Base-by-base conservation (phyloP, 768 basidiomycete species). In the Naematelia encephala region DNA sequence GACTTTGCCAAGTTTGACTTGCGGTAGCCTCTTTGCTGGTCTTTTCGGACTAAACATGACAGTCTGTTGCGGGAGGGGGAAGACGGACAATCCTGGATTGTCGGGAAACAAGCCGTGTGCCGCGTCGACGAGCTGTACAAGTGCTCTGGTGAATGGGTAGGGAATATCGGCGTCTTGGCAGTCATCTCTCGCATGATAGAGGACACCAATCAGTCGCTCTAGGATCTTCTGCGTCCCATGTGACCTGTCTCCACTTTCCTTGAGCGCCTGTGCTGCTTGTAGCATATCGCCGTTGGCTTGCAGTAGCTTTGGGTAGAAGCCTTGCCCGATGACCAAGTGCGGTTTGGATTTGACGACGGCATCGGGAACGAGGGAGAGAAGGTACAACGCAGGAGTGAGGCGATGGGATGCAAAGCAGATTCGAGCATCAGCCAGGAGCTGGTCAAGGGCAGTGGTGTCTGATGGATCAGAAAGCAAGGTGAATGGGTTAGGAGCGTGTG, bases 1-100 rank as follows among this genome's bases (percentile, higher is more conserved):
- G 65, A 84, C 82, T 3, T 19, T 4, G 13, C 22, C 27, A 12
- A 51, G 54, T 54, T 34, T 46, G 54, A 43, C 50, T 54, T 47
- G 44, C 45, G 48, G 50, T 60, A n/a, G 64, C 66, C 29, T 29
- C 54, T 28, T 61, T 43, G 57, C 51, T 61, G 34, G 64, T 64
- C 13, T 60, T 53, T 51, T 53, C 47, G 23, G 14, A 49, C 34
- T 54, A 13, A 34, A 30, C 30, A 13, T 30, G 27, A 8, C 13
- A 13, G 52, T 42, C 14, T 4, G 34, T 13, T 39, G 13, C 13
- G 16, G 52, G 19, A 16, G 10, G 27, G n/a, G 23, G 14, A 39
- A 19, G 8, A 16, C 8, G 16, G 34, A 8, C 8, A 39, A 16
- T 8, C 34, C 34, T 16, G 34, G 34, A 39, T 39, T 16, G 16